A percentile compares a stretch with the other conserved stretches of the same genome.
Evolutionary conservation across 176 grass and related monocot species (phyloP).

Genomic region (Urochloa ruziziensis): DNA sequence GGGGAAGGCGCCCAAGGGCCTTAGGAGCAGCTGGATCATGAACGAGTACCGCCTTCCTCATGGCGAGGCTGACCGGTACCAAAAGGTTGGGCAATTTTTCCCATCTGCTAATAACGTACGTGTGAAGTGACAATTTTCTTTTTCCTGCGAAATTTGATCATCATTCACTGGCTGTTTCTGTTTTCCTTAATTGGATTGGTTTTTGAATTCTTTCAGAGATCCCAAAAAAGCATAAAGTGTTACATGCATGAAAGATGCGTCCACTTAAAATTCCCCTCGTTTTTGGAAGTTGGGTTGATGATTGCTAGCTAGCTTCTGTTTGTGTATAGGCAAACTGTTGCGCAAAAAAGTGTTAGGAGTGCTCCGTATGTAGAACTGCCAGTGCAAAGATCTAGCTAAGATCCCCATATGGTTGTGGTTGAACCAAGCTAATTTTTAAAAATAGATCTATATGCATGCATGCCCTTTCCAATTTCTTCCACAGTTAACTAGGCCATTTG

Average conservation of each 20-base stretch:
- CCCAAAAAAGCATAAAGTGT: slow-evolving; percentile 23
- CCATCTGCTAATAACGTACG: neutral
- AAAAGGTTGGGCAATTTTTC: slow-evolving; percentile 55
- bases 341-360: slow-evolving; percentile 4
- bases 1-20: slow-evolving; percentile 89
- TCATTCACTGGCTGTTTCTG: neutral
- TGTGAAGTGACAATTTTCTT: too few relatives aligned
- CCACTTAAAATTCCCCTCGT: slow-evolving; percentile 16
- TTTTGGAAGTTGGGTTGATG: slow-evolving; percentile 8
- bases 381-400: neutral
- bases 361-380: neutral
- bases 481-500: neutral
- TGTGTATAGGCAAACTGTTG: neutral
- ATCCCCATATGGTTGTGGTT: neutral
- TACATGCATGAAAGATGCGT: slow-evolving; percentile 1
- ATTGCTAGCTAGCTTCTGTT: neutral
- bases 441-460: neutral
- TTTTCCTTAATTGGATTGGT: neutral
- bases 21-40: slow-evolving; percentile 97
- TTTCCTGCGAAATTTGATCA: neutral
- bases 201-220: neutral
- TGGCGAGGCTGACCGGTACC: slow-evolving; percentile 61
- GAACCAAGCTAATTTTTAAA: neutral
- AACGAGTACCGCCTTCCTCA: slow-evolving; percentile 93
- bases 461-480: neutral